Base-by-base conservation (phyloP, 2,329 filamentous ascomycete species). In the Westerdykella ornata region DNA sequence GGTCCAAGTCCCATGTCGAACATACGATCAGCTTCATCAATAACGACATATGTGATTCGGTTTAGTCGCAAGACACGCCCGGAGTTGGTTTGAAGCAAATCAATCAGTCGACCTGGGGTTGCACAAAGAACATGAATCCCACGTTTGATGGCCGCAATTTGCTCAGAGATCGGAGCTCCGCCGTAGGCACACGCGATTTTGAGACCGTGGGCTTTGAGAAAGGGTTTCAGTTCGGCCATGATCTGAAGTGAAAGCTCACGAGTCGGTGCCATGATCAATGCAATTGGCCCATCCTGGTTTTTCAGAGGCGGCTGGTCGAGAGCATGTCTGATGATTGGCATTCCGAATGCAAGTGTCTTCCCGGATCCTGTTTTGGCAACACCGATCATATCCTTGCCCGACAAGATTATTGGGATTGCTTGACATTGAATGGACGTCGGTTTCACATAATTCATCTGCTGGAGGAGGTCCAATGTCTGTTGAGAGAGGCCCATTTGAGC, bases 1-100 rank as follows among this genome's bases (percentile, higher is more conserved):
- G 92, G 90, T 68, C 95, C 90, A 60, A 98, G 98, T 12, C 92
- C 92, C 92, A 98, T 97, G 65, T 98, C 92, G 62, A 97, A 96
- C 92, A 98, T 97, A 47, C 92, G 84, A 67, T 98, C 92, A 36
- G 92, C 92, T 69, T 98, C 92, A 62, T 98, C 92, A 33, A 98
- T 78, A 9, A 98, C 92, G 17, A 96, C 81, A 63, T 97, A 98
- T 0, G 88, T 92, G 11, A 95, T 87, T 48, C 92, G 79, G 52
- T 78, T 81, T 42, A 98, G 74, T 58, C 94, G 97, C 11, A 90
- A 94, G 8, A 97, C 89, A 48, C 89, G 81, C n/a, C 90, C 90
- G 51, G 86, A 84, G 61, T 97, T 98, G 38, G 89, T 88, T 31
- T 88, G 87, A 22, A 98, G 73, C 14, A 98, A 77, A 72, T 98